Evolutionary conservation across 2,329 filamentous ascomycete genomes (phyloP).

Genomic region (Penicillium frequentans): DNA sequence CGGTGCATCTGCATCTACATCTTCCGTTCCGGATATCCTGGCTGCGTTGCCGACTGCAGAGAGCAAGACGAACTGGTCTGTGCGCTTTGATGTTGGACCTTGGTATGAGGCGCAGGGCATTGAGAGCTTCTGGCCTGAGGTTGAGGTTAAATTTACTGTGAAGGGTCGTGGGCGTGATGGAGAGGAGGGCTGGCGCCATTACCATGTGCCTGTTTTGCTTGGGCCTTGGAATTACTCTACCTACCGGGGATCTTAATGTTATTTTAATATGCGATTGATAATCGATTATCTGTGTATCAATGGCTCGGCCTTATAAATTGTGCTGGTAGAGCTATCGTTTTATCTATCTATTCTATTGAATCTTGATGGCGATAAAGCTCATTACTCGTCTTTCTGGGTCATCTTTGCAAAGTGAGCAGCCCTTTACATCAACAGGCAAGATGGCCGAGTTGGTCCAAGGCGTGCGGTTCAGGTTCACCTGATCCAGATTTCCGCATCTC

Average conservation of each 20-base stretch:
- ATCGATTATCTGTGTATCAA: neutral
- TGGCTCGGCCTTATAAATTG: too few species aligned
- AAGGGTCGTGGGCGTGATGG: constrained; percentile 41
- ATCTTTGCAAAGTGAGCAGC: neutral
- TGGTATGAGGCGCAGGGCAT: constrained; percentile 50
- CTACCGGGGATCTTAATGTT: constrained; percentile 48
- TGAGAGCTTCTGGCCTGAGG: constrained; percentile 52
- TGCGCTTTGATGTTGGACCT: constrained; percentile 46
- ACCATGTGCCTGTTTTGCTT: constrained; percentile 52
- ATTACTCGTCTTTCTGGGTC: neutral
- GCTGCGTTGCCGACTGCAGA: constrained; percentile 35
- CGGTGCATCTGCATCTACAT: constrained; percentile 16
- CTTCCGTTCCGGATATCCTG: constrained; percentile 30
- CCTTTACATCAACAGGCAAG: constrained; percentile 19
- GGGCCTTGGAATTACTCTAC: constrained; percentile 54
- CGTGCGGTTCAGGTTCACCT: constrained; percentile 25
- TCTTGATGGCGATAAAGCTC: too few species aligned
- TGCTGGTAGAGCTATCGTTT: too few species aligned
- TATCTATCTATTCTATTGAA: too few species aligned
- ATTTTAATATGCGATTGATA: neutral
- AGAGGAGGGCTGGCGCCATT: constrained; percentile 48
- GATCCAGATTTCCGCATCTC: constrained; percentile 22
- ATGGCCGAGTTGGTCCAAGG: constrained; percentile 35
- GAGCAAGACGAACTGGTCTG: constrained; percentile 46
- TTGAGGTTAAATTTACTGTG: constrained; percentile 52